Evolutionary conservation across 2,329 filamentous ascomycete species (phyloP), one percentile per base, ranked within the genome.

Genomic region (Apiospora hydei): DNA sequence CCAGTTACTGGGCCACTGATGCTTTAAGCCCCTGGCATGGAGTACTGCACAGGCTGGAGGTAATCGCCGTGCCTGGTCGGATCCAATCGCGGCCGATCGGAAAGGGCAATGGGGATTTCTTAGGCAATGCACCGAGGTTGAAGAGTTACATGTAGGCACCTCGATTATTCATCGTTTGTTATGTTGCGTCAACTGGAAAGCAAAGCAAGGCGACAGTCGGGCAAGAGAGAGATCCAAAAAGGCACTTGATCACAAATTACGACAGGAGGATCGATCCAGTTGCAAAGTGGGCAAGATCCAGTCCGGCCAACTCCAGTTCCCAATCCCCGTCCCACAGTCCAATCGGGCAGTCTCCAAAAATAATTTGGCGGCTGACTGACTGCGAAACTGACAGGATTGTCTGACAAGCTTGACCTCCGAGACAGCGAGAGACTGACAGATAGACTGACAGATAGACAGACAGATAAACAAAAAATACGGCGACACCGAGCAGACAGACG

Each of bases 201-300:
- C 51, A 57, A 57, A 57, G 26, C 26, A 57, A 49, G 5, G 34
- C 5, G 34, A 38, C 34, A 49, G 8, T 30, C 26, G 26, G 26
- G 26, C 10, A 7, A 21, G 18, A 46, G 21, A 53, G 49, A 53
- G n/a, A 38, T 16, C 16, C 16, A 21, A 41, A 21, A 64, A n/a
- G 34, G 34, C 57, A 41, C 0, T 30, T 30, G 51, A 24, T 30
- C 26, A 57, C 16, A 16, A 34, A 21, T 34, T 11, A 34, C 4
- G 24, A 57, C 24, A 16, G 26, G 53, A 16, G 26, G 53, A 38
- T 34, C 53, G 30, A 61, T 16, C 16, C 16, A 61, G 53, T 38
- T 38, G 53, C 53, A 61, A 61, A 38, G 34, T 38, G 53, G 53
- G 30, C 53, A 38, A 61, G 53, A 61, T 38, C 53, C 53, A 61